Base-by-base conservation (phyloP, 148 eudicot species). In the Rhododendron griersonianum region DNA sequence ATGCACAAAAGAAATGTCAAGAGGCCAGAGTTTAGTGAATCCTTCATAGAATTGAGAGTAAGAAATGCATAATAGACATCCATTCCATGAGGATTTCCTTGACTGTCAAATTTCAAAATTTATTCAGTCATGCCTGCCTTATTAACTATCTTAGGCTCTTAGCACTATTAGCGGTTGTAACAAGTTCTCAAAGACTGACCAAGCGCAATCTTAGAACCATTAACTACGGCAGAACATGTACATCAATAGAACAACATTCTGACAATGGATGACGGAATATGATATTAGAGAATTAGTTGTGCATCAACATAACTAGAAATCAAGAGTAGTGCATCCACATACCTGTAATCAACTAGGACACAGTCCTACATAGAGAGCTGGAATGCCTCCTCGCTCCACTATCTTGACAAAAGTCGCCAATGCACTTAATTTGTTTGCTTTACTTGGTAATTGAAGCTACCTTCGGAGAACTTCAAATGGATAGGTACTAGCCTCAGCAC, bases 391-490 rank as follows among this genome's bases (percentile, higher is more conserved):
- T 81, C 88, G 91, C 86, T 93, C 92, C 23, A 93, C 89, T 65
- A 93, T 89, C 79, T 89, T 92, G 35, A 88, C 33, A 55, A 89
- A 89, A 81, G 96, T 93, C 19, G 84, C 90, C 18, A 89, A 82
- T 14, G 96, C 88, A 89, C 91, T 92, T 86, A 92, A 82, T 90
- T 86, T 91, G 83, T 90, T 79, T 82, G 85, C 86, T 55, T 75
- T 86, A 86, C 84, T 90, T 91, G 92, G 96, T 86, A 92, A 88
- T 82, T 93, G 96, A 84, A 93, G 94, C 88, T 83, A 90, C 83
- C 94, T 90, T 88, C 93, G 92, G 41, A 93, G 86, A 83, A 92
- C 96, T 86, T 91, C 96, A 85, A 91, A 91, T n/a, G 96, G 94
- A 71, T 93, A 93, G 48, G 96, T 93, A 76, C 91, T 91, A 84